Evolutionary conservation across 176 grass and related monocot species (phyloP).

Genomic region (Triticum aestivum): DNA sequence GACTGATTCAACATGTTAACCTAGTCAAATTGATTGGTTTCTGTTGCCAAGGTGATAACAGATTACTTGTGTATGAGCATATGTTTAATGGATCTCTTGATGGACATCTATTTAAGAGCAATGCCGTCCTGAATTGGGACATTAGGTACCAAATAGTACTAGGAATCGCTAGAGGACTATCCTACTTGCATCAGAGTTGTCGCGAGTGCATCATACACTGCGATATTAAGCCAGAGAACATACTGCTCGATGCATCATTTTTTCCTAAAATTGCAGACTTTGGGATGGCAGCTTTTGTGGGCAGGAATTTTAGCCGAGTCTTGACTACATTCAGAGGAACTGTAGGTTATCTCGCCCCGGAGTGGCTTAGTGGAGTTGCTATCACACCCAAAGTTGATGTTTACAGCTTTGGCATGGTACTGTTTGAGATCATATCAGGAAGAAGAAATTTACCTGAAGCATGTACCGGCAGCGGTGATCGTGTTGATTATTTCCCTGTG

Average conservation of each 20-base stretch:
- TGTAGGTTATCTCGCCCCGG: conserved; percentile 58
- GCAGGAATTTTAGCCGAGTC: conserved; percentile 56
- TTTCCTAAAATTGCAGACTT: conserved; percentile 66
- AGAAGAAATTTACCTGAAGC: conserved; percentile 32
- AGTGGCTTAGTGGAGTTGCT: conserved; percentile 50
- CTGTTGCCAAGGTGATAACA: conserved; percentile 44
- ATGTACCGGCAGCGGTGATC: neutral
- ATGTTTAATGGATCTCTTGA: conserved; percentile 63
- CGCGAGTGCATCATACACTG: conserved; percentile 62
- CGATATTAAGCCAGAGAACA: conserved; percentile 59
- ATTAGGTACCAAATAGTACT: conserved; percentile 39
- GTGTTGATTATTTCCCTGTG: neutral
- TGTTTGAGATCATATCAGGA: conserved; percentile 59
- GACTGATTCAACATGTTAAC: conserved; percentile 55
- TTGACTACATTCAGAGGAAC: conserved; percentile 67
- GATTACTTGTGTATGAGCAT: conserved; percentile 56
- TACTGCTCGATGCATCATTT: conserved; percentile 45
- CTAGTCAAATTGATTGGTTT: conserved; percentile 58
- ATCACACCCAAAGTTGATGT: conserved; percentile 59
- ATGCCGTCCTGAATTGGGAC: conserved; percentile 31
- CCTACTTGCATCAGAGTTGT: conserved; percentile 61
- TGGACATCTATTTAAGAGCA: conserved; percentile 36
- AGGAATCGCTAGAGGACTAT: conserved; percentile 54
- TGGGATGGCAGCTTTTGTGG: conserved; percentile 58
- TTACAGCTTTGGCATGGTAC: conserved; percentile 62